These are phyloP conservation scores for Daldinia grandis DNA, from an alignment of 495 filamentous ascomycete genomes.

Conservation along the genomic window DNA sequence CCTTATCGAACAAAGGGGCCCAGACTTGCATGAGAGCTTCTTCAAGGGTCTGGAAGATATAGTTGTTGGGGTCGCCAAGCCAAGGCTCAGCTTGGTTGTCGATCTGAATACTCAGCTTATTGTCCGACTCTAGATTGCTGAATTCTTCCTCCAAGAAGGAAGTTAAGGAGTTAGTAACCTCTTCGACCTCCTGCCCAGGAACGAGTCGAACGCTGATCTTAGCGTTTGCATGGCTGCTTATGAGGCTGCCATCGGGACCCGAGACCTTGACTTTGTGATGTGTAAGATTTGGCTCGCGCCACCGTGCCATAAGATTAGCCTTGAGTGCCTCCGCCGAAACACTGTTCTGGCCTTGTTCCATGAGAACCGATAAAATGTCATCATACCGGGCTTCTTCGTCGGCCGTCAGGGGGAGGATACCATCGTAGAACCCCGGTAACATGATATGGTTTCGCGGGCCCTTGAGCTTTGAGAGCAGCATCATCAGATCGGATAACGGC, in stretches of 20 bases:
- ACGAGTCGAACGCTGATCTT: constrained; percentile 91
- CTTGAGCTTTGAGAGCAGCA: constrained; percentile 80
- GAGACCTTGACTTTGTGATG: constrained; percentile 93
- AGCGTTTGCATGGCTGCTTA: constrained; percentile 84
- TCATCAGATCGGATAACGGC: constrained; percentile 86
- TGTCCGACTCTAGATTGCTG: constrained; percentile 73
- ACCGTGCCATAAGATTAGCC: constrained; percentile 84
- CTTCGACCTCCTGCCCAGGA: constrained; percentile 83
- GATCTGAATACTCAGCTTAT: constrained; percentile 81
- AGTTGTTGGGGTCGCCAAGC: constrained; percentile 90
- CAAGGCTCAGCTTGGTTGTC: constrained; percentile 95
- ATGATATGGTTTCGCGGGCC: constrained; percentile 69
- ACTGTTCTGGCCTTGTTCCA: constrained; percentile 71
- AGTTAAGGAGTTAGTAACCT: constrained; percentile 72
- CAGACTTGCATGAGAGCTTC: constrained; percentile 86
- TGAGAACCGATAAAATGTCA: constrained; percentile 79
- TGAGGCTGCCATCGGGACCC: constrained; percentile 84
- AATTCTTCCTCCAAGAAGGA: constrained; percentile 77
- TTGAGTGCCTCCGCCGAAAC: constrained; percentile 74
- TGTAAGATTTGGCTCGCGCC: constrained; percentile 95
- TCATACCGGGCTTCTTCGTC: constrained; percentile 84
- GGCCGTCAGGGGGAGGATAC: constrained; percentile 75
- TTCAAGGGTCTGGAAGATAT: constrained; percentile 89
- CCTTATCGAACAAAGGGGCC: constrained; percentile 55
- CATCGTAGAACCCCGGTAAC: constrained; percentile 83